Percentiles rank a stretch among this genome's conserved stretches.
Conservation (phyloP, 2,329 filamentous ascomycete species). For the Aspergillus fischeri region DNA sequence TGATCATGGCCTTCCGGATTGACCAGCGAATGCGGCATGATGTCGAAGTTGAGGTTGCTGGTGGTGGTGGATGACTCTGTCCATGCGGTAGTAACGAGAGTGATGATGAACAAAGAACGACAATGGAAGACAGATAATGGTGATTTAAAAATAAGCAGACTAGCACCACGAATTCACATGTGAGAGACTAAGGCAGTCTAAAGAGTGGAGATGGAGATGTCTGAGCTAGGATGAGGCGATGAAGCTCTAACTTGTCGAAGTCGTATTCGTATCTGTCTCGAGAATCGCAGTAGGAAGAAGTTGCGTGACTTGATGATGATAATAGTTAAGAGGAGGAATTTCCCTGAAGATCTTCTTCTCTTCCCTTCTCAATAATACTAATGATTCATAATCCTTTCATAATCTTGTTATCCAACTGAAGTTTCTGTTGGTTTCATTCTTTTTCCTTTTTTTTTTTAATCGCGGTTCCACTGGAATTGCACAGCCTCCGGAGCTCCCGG, state of each 20-base stretch:
- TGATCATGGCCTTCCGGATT: slow-evolving; percentile 4
- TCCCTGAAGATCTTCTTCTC: background rate
- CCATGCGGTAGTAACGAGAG: background rate
- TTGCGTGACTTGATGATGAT: background rate
- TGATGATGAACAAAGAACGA: background rate
- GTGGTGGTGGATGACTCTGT: background rate
- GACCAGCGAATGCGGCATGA: slow-evolving; percentile 6
- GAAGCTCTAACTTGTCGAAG: background rate
- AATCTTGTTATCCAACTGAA: background rate
- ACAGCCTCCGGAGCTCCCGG: slow-evolving; percentile 18
- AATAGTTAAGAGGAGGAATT: background rate
- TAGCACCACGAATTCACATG: slow-evolving; percentile 1
- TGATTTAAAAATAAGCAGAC: background rate
- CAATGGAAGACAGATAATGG: background rate
- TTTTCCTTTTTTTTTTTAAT: no score
- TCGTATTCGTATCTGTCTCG: slow-evolving; percentile 5
- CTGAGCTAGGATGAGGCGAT: background rate
- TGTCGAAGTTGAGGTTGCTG: background rate
- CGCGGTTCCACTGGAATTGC: slow-evolving; percentile 6
- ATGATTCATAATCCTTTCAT: background rate
- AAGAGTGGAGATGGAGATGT: background rate
- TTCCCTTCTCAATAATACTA: background rate
- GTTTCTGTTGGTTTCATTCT: background rate
- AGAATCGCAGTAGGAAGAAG: background rate
- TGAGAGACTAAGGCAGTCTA: slow-evolving; percentile 2